Percentiles rank a stretch among this genome's conserved stretches.
phyloP scores from a whole-genome alignment of 257 asterid genomes.

The Schizonepeta tenuifolia region DNA sequence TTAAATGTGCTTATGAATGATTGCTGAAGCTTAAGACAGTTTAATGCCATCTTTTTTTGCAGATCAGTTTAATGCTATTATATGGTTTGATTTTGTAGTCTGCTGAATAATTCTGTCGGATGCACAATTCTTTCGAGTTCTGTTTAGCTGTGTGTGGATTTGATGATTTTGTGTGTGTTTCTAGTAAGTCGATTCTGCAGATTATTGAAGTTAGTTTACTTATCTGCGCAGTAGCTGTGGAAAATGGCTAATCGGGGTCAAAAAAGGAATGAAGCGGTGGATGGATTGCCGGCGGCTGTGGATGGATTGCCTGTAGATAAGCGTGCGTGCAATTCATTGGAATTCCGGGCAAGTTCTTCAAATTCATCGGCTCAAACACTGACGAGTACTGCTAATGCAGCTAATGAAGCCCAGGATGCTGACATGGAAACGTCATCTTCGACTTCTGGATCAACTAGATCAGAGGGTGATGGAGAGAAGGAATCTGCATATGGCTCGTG shows the following conservation, averaged over 20 bases:
- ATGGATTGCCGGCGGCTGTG: slow-evolving; percentile 74
- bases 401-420: slow-evolving; percentile 51
- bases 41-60: neutral
- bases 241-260: slow-evolving; percentile 86
- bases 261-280: slow-evolving; percentile 74
- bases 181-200: neutral
- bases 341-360: slow-evolving; percentile 75
- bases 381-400: slow-evolving; percentile 39
- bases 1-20: neutral
- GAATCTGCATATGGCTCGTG: slow-evolving; percentile 76
- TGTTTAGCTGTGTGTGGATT: slow-evolving; percentile 7
- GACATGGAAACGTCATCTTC: slow-evolving; percentile 84
- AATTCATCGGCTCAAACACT: slow-evolving; percentile 63
- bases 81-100: neutral
- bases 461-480: slow-evolving; percentile 78
- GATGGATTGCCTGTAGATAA: slow-evolving; percentile 93
- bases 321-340: slow-evolving; percentile 83
- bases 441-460: slow-evolving; percentile 75
- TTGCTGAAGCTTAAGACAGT: neutral
- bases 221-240: slow-evolving; percentile 33
- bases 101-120: neutral
- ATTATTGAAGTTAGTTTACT: slow-evolving; percentile 17
- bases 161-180: slow-evolving; percentile 23
- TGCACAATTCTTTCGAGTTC: neutral
- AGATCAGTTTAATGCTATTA: neutral